These are phyloP conservation scores for Auricularia sp. DNA, from an alignment of 768 basidiomycete genomes.

Conservation along the genomic window DNA sequence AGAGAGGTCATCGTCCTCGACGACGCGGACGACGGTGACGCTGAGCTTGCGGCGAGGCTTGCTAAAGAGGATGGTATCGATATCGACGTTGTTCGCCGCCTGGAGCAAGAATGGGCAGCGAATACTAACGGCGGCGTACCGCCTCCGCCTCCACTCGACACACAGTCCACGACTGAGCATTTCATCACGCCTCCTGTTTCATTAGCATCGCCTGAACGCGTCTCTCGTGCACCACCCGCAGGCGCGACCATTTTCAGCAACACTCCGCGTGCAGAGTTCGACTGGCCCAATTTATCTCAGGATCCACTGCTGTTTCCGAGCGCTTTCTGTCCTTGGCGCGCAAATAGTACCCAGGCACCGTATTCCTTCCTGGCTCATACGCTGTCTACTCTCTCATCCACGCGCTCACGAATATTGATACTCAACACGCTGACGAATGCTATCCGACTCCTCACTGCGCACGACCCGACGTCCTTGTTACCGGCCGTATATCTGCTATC, in stretches of 20 bases:
- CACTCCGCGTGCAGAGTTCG: neutral
- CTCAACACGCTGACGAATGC: constrained; percentile 64
- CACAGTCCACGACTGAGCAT: no score
- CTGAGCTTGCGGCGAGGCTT: neutral
- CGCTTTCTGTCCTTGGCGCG: constrained; percentile 34
- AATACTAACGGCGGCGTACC: no score
- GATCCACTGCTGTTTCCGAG: constrained; percentile 43
- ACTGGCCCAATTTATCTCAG: constrained; percentile 7
- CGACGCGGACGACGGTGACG: neutral
- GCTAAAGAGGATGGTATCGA: neutral
- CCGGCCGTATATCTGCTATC: constrained; percentile 76
- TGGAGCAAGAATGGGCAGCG: neutral
- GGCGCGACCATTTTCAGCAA: neutral
- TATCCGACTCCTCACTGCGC: constrained; percentile 53
- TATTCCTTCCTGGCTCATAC: constrained; percentile 65
- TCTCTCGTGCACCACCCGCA: neutral
- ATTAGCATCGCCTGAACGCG: neutral
- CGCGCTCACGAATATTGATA: constrained; percentile 65
- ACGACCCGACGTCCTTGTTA: constrained; percentile 60
- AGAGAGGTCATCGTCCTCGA: neutral
- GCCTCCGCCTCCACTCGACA: no score
- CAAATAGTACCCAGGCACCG: constrained; percentile 33
- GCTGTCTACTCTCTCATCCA: constrained; percentile 48
- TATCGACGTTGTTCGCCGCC: neutral
- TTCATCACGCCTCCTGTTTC: no score